Base-by-base conservation (phyloP, 2,329 filamentous ascomycete genomes). In the Whalleya microplaca region DNA sequence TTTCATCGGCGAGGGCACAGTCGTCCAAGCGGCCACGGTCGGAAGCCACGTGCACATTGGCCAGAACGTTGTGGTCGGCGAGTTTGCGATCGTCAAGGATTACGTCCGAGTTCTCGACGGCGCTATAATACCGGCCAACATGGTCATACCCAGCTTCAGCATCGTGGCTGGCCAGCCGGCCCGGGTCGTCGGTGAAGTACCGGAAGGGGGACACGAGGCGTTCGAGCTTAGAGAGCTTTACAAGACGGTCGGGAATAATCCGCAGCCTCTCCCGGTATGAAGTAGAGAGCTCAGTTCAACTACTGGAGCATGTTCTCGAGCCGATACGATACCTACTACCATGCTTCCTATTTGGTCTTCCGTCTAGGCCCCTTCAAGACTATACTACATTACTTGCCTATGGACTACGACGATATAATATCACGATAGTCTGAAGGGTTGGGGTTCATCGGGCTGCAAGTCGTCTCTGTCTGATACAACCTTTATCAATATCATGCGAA, bases 41-140 rank as follows among this genome's bases (percentile, higher is more conserved):
- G 90, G 91, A 1, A 92, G 83, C 65, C 91, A 97, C 75, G 92
- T 98, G 16, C 85, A 92, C 71, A 90, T 99, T 59, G 93, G 92
- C 20, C 82, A 83, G 53, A 85, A 87, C 49, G 91, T 87, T 61
- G 88, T 89, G 1, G 81, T 99, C 48, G 90, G 91, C 54, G 89
- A 92, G 64, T 93, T 97, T 73, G 90, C 88, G 48, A 94, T 97
- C 58, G 85, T 98, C 70, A 97, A 96, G 74, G 95, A 98, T 72
- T 96, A 92, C 69, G 92, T 96, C 46, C 89, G 89, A 72, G 86
- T 99, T 41, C 76, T 98, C 64, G 92, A 96, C 58, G 89, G 89
- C 27, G 86, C 91, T 0, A 88, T 97, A 3, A 84, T 99, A 5
- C 90, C 95, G 2, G 81, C 89, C 0, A 89, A 92, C 58, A 96